Conservation (phyloP, 2,329 filamentous ascomycete species). For the Erysiphe pulchra region DNA sequence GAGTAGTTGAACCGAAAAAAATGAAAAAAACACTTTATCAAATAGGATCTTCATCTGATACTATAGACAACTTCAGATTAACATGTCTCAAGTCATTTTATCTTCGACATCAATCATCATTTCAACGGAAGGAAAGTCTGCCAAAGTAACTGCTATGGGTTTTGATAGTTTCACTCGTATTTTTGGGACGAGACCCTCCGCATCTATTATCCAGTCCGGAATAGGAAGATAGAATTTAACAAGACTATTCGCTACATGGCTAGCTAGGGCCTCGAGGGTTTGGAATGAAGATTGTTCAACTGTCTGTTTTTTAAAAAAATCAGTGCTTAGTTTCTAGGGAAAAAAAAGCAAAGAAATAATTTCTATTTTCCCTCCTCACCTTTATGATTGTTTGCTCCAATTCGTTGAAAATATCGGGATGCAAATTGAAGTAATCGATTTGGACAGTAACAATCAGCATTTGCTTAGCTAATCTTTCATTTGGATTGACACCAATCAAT, state of each 20-base stretch:
- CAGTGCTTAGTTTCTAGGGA: constrained; percentile 8
- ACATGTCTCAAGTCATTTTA: no score
- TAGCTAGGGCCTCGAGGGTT: constrained; percentile 35
- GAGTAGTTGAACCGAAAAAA: no score
- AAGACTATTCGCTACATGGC: constrained; percentile 21
- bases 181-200: neutral
- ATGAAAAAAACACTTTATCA: no score
- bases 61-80: no score
- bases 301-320: constrained; percentile 10
- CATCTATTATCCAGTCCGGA: neutral
- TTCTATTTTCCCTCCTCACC: constrained; percentile 18
- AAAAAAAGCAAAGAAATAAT: neutral
- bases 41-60: no score
- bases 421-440: constrained; percentile 21
- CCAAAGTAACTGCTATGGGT: constrained; percentile 46
- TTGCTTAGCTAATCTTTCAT: constrained; percentile 42
- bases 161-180: constrained; percentile 41
- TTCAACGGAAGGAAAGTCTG: constrained; percentile 45
- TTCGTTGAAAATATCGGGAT: constrained; percentile 24
- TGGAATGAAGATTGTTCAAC: constrained; percentile 31
- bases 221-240: constrained; percentile 17
- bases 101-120: constrained; percentile 15
- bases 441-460: constrained; percentile 36
- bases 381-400: constrained; percentile 35
- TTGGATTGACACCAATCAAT: constrained; percentile 45